Evolutionary conservation across 352 stramenopile genomes (phyloP), one percentile per base, ranked within the genome.

Genomic region (Bremia lactucae): DNA sequence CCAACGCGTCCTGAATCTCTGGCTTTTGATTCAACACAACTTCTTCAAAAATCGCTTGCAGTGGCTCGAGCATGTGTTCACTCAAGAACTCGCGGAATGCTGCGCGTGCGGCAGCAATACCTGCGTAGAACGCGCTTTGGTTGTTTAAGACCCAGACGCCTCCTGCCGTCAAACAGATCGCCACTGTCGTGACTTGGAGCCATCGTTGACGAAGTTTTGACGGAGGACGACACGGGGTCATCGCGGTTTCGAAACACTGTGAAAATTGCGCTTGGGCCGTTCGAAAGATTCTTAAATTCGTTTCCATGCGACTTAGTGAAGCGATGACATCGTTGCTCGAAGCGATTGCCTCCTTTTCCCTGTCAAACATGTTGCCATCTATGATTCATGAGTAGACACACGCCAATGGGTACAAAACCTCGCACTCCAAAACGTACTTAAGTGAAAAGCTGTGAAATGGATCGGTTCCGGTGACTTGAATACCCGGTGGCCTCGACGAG

Each of bases 1-100:
- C 75, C n/a, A 66, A 65, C 0, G 73, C 66, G 42, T 91, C 79
- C 45, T 91, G 79, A 31, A 91, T 91, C 52, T 82, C 71, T 8
- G 71, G 62, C 52, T 88, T 91, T 41, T 88, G 69, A 55, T 88
- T 91, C 33, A 91, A 40, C n/a, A 91, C 57, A 18, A 91, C 63
- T 46, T 91, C 79, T 19, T 45, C 62, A 6, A 88, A 71, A 41
- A 91, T 91, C 2, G 76, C 76, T 70, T 85, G 60, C 1, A 87
- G 48, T 6, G 76, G 76, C 45, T 86, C 76, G 40, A 87, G 46
- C 76, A 85, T 85, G 53, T 89, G 76, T 49, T 89, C 73, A 24
- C 55, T 78, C 31, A 89, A 39, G 31, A 89, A 89, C n/a, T 87
- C 73, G 21, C 71, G 63, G 20, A 83, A 29, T 2, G 68, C 55